These are phyloP conservation scores for Penicillium glabrum DNA, from an alignment of 2,329 filamentous ascomycete genomes.

Conservation along the genomic window DNA sequence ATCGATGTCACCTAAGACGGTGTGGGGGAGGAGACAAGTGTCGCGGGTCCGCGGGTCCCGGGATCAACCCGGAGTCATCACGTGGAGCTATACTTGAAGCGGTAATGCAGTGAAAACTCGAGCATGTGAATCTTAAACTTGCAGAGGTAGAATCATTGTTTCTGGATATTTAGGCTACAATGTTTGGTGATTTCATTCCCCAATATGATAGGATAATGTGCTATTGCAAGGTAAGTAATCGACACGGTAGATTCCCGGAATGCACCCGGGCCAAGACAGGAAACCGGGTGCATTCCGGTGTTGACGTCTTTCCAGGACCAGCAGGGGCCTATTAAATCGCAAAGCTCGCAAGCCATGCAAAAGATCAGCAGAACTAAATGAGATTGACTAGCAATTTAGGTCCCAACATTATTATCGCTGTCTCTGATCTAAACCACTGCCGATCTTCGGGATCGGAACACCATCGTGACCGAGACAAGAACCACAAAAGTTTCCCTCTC, in stretches of 20 bases:
- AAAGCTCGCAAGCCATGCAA: constrained; percentile 1
- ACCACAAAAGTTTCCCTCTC: neutral
- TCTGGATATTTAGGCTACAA: no score
- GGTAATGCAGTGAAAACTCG: neutral
- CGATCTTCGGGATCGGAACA: neutral
- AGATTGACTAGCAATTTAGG: neutral
- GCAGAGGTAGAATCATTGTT: no score
- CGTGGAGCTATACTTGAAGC: constrained; percentile 1
- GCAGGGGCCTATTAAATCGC: neutral
- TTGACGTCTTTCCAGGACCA: constrained; percentile 11
- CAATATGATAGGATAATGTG: no score
- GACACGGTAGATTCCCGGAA: constrained; percentile 5
- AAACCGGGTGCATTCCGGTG: constrained; percentile 16
- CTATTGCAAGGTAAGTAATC: no score
- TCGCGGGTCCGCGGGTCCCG: neutral
- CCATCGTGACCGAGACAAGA: neutral
- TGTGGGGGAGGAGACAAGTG: neutral
- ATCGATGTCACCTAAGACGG: neutral
- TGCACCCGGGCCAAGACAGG: constrained; percentile 9
- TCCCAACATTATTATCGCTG: neutral
- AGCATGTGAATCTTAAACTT: neutral
- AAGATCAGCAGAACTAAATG: neutral
- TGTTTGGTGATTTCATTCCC: neutral
- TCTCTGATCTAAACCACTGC: neutral
- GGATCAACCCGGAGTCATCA: constrained; percentile 9